A percentile compares a stretch with the other conserved stretches of the same genome.
Conservation (phyloP, 805 yeast genomes). For the Candida michaelii region DNA sequence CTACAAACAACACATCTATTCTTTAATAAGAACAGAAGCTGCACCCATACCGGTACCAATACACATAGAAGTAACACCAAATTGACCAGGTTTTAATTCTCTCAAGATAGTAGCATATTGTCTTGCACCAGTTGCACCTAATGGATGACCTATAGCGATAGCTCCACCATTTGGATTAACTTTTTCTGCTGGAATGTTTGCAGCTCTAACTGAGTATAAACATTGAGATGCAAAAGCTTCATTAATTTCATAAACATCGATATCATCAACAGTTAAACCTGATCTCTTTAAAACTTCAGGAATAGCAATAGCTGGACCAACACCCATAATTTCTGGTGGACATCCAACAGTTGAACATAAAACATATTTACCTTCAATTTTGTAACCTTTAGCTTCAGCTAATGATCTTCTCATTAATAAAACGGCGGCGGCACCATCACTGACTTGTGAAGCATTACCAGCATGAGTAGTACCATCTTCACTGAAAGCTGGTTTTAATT, state of each 20-base stretch:
- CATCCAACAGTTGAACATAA: slow-evolving; percentile 85
- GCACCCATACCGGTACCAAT: slow-evolving; percentile 99
- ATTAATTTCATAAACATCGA: slow-evolving; percentile 81
- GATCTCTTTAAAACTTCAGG: slow-evolving; percentile 71
- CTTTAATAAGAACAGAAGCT: slow-evolving; percentile 81
- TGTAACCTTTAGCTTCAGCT: slow-evolving; percentile 72
- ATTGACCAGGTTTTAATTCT: slow-evolving; percentile 73
- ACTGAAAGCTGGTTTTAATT: slow-evolving; percentile 83
- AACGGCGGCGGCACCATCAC: slow-evolving; percentile 95
- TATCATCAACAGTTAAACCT: slow-evolving; percentile 61
- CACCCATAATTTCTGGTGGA: slow-evolving; percentile 97
- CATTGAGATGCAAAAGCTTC: slow-evolving; percentile 98
- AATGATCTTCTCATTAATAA: slow-evolving; percentile 80
- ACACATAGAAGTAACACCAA: slow-evolving; percentile 95
- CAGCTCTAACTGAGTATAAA: slow-evolving; percentile 64
- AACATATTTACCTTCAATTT: slow-evolving; percentile 77
- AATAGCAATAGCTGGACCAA: slow-evolving; percentile 95
- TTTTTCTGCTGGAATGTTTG: slow-evolving; percentile 60
- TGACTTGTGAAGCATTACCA: slow-evolving; percentile 93
- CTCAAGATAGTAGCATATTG: slow-evolving; percentile 86
- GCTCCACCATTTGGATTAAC: slow-evolving; percentile 95
- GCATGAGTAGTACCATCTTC: slow-evolving; percentile 88
- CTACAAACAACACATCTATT: slow-evolving; percentile 37
- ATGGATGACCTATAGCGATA: slow-evolving; percentile 93
- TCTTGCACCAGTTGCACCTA: slow-evolving; percentile 70